phyloP scores from a whole-genome alignment of 2,329 filamentous ascomycete species.

The Stachybotrys echinatus region DNA sequence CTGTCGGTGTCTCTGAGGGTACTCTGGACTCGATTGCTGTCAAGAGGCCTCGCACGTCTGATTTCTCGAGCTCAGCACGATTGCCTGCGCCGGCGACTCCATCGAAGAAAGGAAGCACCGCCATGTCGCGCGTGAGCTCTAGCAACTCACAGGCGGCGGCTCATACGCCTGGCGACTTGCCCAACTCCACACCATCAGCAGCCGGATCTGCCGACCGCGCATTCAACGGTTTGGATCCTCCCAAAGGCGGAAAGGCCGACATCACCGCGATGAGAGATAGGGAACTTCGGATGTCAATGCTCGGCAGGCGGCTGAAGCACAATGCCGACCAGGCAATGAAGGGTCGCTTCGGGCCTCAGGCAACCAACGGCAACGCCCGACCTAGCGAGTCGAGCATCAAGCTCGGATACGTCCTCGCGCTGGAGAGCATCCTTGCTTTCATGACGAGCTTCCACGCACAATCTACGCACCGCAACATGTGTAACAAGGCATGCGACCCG shows the following conservation, averaged over 20 bases:
- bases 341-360: conserved; percentile 14
- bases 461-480: conserved; percentile 37
- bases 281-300: conserved; percentile 27
- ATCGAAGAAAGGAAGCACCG: conserved; percentile 40
- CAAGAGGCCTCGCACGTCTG: conserved; percentile 39
- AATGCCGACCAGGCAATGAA: conserved; percentile 41
- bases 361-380: conserved; percentile 15
- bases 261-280: conserved; percentile 24
- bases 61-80: conserved; percentile 26
- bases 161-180: conserved; percentile 44
- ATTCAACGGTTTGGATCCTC: conserved; percentile 25
- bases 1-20: conserved; percentile 29
- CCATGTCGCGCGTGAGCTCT: conserved; percentile 50
- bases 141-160: conserved; percentile 40
- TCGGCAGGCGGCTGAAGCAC: conserved; percentile 50
- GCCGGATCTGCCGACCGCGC: conserved; percentile 18
- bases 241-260: conserved; percentile 16
- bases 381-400: conserved; percentile 28
- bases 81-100: conserved; percentile 43
- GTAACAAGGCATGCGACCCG: conserved; percentile 36
- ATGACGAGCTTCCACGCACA: conserved; percentile 48
- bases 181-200: conserved; percentile 24
- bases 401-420: conserved; percentile 35
- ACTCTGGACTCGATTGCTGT: conserved; percentile 28
- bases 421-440: conserved; percentile 48